Base-by-base conservation (phyloP, 2,329 filamentous ascomycete species). In the Xylariaceae sp. region DNA sequence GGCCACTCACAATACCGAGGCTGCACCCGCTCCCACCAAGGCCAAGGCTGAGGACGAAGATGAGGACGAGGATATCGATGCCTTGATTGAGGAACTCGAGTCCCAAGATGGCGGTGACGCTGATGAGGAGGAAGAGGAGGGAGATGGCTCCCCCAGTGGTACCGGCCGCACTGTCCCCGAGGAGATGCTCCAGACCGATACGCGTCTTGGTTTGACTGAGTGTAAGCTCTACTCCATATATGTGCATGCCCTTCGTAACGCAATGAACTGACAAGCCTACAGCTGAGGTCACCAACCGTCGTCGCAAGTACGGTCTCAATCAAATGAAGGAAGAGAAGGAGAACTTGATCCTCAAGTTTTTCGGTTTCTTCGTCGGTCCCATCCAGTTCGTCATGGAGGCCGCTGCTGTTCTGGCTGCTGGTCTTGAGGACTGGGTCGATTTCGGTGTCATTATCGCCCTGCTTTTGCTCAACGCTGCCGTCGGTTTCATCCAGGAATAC, bases 331-430 rank as follows among this genome's bases (percentile, higher is more conserved):
- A 94, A 71, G 86, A 92, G 73, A 90, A 89, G 71, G 85, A 90
- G 70, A 94, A 91, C 62, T 62, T 90, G 47, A 69, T 91, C 50
- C 76, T 93, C 61, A 93, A 94, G 75, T 94, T 95, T 69, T 68
- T 82, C 61, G 76, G 78, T 59, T 93, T 87, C 73, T 94, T 94
- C 67, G 74, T 93, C 45, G 90, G 90, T 55, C 90, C 90, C 20
- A 92, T 95, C 56, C 89, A 94, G 67, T 92, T 92, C 69, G 89
- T 95, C 65, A 95, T 95, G 89, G 87, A 92, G 82, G 85, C 81
- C 68, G 86, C 88, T 51, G 86, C 86, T 57, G 75, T 91, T 62
- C 78, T 94, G 48, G 88, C 89, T 64, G 87, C 85, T 51, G 87
- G 86, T 81, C 80, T 95, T 34, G 70, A 86, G 68, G 86, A 93